Evolutionary conservation across 1,139 yeast genomes (phyloP).

Genomic region (Geotrichum siamense): DNA sequence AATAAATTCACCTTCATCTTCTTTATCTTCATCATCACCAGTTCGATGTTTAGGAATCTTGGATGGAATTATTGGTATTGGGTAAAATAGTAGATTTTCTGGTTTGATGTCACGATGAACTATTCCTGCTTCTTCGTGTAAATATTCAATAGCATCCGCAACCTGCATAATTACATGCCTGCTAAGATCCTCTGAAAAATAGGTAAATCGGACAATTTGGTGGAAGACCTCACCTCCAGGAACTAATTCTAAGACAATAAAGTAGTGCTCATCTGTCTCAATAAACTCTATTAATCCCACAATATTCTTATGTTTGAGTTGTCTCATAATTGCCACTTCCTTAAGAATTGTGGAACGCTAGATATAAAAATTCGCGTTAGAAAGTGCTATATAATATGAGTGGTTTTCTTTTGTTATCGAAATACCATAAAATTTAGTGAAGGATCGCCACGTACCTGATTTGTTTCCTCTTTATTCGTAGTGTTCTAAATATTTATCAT

Average conservation of each 20-base stretch:
- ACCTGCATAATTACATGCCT: conserved; percentile 82
- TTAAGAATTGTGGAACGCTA: conserved; percentile 59
- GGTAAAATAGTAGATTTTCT: conserved; percentile 79
- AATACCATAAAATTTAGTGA: neutral
- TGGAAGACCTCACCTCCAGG: conserved; percentile 94
- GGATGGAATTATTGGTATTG: conserved; percentile 56
- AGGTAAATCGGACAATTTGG: conserved; percentile 84
- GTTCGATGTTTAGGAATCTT: conserved; percentile 46
- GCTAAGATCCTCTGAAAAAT: conserved; percentile 77
- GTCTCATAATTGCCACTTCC: conserved; percentile 80
- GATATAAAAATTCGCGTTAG: no score
- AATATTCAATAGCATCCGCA: conserved; percentile 70
- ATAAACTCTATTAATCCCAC: conserved; percentile 62
- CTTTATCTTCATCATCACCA: conserved; percentile 58
- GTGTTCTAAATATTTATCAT: no score
- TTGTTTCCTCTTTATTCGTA: conserved; percentile 3
- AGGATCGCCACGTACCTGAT: conserved; percentile 4
- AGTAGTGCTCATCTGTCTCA: conserved; percentile 60
- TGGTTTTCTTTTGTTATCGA: neutral
- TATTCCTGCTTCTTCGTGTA: conserved; percentile 75
- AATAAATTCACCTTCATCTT: conserved; percentile 78
- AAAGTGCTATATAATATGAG: no score
- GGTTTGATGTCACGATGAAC: conserved; percentile 96
- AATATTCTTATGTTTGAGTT: conserved; percentile 62
- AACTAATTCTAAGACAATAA: conserved; percentile 74